Percentiles rank a stretch among this genome's conserved stretches.
Evolutionary conservation across 2,329 filamentous ascomycete genomes (phyloP).

Genomic region (Fusarium newnesense): DNA sequence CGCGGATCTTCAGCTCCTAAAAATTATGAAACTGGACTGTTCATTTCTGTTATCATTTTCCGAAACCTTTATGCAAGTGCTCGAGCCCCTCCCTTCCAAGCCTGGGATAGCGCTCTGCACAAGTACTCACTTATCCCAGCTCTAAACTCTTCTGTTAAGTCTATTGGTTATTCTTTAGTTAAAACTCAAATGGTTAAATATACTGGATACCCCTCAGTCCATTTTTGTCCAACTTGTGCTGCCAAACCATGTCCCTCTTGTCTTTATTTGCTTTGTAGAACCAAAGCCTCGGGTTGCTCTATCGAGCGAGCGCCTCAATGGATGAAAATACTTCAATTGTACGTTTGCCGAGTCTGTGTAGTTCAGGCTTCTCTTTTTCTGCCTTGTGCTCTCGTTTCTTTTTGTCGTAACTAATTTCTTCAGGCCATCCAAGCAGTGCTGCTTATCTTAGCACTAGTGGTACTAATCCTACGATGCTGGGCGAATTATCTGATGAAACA

Average conservation of each 20-base stretch:
- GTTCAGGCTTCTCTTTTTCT: not conserved
- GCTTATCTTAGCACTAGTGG: not conserved
- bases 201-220: not conserved
- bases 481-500: not conserved
- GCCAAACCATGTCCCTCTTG: not conserved
- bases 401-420: not conserved
- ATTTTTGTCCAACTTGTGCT: not conserved
- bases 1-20: not conserved
- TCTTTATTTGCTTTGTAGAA: not conserved
- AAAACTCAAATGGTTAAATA: not conserved
- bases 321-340: not conserved
- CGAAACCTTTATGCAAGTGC: not conserved
- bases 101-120: not conserved
- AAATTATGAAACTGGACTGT: not conserved
- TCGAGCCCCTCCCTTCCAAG: not conserved
- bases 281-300: not conserved
- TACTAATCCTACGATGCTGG: not conserved
- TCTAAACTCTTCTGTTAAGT: not conserved
- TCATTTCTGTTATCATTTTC: not conserved
- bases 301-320: not conserved
- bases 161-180: not conserved
- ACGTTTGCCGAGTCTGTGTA: not conserved
- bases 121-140: not conserved
- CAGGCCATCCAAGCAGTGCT: slow-evolving; percentile 7
- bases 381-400: not conserved